Percentiles rank a stretch among this genome's conserved stretches.
These are phyloP conservation scores for Hanseniaspora lindneri DNA, from an alignment of 805 yeast species.

Conservation along the genomic window DNA sequence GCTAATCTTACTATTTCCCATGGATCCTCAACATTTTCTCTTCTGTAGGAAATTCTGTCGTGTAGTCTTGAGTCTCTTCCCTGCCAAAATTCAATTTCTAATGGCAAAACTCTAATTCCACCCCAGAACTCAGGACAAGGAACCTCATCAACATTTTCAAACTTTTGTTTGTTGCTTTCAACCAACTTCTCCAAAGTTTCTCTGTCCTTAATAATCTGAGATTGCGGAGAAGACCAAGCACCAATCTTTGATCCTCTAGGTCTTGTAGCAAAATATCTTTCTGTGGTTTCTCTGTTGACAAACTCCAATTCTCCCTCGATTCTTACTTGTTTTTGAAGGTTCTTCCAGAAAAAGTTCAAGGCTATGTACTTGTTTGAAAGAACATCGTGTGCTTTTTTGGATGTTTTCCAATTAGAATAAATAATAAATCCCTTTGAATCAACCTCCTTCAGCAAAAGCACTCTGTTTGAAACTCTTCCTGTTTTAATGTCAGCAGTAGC, in stretches of 20 bases:
- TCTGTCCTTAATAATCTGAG: conserved; percentile 45
- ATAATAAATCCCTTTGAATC: conserved; percentile 75
- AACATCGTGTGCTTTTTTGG: conserved; percentile 68
- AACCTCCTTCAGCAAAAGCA: conserved; percentile 78
- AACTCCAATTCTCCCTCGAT: conserved; percentile 76
- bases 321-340: conserved; percentile 81
- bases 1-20: conserved; percentile 66
- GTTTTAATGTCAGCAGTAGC: conserved; percentile 80
- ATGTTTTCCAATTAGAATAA: conserved; percentile 83
- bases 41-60: conserved; percentile 66
- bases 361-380: conserved; percentile 67
- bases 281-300: conserved; percentile 59
- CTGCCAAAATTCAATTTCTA: conserved; percentile 95
- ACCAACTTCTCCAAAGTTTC: conserved; percentile 22
- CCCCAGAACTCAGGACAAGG: conserved; percentile 97
- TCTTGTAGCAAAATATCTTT: conserved; percentile 69
- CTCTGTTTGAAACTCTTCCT: conserved; percentile 79
- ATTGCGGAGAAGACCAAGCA: conserved; percentile 94
- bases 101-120: conserved; percentile 75
- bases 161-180: conserved; percentile 15
- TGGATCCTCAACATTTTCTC: conserved; percentile 38
- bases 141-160: conserved; percentile 37
- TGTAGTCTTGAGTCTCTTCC: conserved; percentile 84
- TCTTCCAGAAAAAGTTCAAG: conserved; percentile 84
- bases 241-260: conserved; percentile 91